These are phyloP conservation scores for Scedosporium boydii DNA, from an alignment of 2,329 filamentous ascomycete species.

Conservation along the genomic window DNA sequence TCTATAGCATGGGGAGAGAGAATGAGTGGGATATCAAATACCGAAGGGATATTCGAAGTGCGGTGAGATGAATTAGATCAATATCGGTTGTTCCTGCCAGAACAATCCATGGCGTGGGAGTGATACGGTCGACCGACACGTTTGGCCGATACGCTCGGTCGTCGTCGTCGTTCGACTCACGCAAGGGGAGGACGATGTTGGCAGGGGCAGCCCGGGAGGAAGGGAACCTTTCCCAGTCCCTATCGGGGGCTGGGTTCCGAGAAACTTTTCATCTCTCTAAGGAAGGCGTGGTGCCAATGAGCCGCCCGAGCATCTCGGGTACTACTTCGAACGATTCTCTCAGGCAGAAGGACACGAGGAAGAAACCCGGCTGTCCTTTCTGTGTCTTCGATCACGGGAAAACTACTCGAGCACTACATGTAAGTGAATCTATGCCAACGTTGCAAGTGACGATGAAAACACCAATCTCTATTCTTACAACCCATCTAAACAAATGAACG, in stretches of 20 bases:
- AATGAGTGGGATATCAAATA: no score
- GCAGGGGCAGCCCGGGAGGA: conserved; percentile 28
- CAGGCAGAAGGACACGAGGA: not conserved
- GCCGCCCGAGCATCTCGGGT: conserved; percentile 54
- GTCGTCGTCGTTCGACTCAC: conserved; percentile 32
- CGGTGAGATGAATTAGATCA: no score
- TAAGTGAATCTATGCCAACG: no score
- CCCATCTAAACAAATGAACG: conserved; percentile 2
- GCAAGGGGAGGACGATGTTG: conserved; percentile 42
- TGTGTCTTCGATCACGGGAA: no score
- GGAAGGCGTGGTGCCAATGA: conserved; percentile 63
- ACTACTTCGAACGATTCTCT: not conserved
- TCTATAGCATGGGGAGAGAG: no score
- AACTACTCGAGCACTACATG: no score
- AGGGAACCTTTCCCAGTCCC: conserved; percentile 22
- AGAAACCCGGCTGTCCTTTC: not conserved
- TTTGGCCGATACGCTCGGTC: conserved; percentile 26
- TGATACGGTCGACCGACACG: not conserved
- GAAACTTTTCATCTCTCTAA: conserved; percentile 62
- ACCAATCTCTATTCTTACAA: conserved; percentile 1
- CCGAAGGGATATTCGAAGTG: no score
- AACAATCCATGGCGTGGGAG: no score
- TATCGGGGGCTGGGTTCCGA: conserved; percentile 35
- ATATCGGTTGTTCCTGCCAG: no score
- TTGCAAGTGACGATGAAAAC: not conserved